Evolutionary conservation across 495 filamentous ascomycete species (phyloP).

Genomic region (Xylaria curta): DNA sequence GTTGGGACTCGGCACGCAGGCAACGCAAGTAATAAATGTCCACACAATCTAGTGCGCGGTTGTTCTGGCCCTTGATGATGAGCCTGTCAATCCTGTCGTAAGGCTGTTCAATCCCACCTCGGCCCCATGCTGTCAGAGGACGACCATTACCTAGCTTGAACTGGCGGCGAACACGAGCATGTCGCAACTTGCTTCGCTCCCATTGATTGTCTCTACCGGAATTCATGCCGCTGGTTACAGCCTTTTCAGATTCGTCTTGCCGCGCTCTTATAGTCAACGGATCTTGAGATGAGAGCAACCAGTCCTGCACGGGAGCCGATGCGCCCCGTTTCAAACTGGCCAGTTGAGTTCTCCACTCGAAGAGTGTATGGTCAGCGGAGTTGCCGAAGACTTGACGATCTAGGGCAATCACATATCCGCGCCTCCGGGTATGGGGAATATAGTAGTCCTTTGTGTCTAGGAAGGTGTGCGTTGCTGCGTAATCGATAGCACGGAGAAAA

Average conservation of each 20-base stretch:
- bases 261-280: slow-evolving; percentile 58
- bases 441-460: slow-evolving; percentile 80
- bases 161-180: slow-evolving; percentile 56
- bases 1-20: slow-evolving; percentile 27
- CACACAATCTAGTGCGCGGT: slow-evolving; percentile 70
- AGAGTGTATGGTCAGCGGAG: slow-evolving; percentile 6
- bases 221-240: slow-evolving; percentile 29
- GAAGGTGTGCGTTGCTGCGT: slow-evolving; percentile 50
- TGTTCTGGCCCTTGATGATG: slow-evolving; percentile 40
- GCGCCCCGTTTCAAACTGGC: slow-evolving; percentile 59
- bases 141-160: slow-evolving; percentile 57
- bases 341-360: slow-evolving; percentile 42
- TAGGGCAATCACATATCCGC: slow-evolving; percentile 75
- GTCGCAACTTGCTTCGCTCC: slow-evolving; percentile 62
- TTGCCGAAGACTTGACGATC: slow-evolving; percentile 47
- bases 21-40: slow-evolving; percentile 67
- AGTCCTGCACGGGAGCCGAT: slow-evolving; percentile 68
- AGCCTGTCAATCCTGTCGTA: slow-evolving; percentile 59
- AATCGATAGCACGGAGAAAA: slow-evolving; percentile 61
- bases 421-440: slow-evolving; percentile 76
- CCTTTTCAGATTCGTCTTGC: slow-evolving; percentile 47
- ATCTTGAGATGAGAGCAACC: slow-evolving; percentile 66
- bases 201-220: slow-evolving; percentile 52
- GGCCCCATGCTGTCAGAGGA: slow-evolving; percentile 63
- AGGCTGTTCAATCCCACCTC: slow-evolving; percentile 57